These are phyloP conservation scores for Tritrichomonas foetus DNA, from an alignment of 208 protist species.

Conservation along the genomic window DNA sequence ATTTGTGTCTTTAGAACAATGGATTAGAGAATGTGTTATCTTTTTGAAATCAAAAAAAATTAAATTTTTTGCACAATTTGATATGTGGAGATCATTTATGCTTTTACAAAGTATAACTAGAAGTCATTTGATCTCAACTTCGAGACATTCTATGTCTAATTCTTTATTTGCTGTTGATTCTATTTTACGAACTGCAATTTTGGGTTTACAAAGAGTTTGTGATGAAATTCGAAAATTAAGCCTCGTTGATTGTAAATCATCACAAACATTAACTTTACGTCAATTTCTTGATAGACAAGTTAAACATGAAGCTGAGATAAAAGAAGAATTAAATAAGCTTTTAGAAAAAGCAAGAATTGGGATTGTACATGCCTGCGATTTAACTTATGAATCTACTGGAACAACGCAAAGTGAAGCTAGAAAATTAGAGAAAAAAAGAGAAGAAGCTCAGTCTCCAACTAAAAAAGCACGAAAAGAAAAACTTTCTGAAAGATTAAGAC, in stretches of 20 bases:
- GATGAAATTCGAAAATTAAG: not conserved
- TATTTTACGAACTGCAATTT: not conserved
- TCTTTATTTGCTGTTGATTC: not conserved
- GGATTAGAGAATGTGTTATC: not conserved
- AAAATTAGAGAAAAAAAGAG: not conserved
- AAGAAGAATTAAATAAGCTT: not conserved
- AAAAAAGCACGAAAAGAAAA: too few species aligned
- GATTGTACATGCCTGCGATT: not conserved
- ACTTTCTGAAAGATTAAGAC: too few species aligned
- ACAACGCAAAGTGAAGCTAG: not conserved
- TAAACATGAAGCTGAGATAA: not conserved
- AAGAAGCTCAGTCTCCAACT: not conserved
- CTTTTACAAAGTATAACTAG: not conserved
- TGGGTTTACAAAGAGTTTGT: not conserved
- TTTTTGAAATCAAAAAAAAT: not conserved
- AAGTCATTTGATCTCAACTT: not conserved
- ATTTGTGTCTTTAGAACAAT: not conserved
- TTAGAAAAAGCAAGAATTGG: not conserved
- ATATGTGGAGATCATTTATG: not conserved
- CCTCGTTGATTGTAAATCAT: not conserved
- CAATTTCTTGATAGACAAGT: not conserved
- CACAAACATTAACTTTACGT: conserved; percentile 1
- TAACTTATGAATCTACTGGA: not conserved
- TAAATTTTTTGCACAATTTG: conserved; percentile 11
- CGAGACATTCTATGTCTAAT: not conserved